Conservation (phyloP, 352 stramenopile genomes). For the Globisporangium yorkense region DNA sequence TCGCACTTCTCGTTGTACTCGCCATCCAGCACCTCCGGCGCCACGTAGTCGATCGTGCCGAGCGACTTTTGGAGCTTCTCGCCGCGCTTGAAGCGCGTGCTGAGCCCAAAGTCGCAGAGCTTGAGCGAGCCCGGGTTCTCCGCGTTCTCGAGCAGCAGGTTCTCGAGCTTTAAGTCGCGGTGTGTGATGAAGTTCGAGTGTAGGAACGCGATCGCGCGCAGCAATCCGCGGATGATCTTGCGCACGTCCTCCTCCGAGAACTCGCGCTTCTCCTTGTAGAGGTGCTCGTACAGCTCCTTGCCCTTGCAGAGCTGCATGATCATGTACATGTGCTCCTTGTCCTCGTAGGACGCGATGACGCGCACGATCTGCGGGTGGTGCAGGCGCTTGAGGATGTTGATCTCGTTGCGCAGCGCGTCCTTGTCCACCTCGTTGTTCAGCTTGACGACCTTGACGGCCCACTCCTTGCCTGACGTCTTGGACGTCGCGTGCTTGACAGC, state of each 20-base stretch:
- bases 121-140: slow-evolving; percentile 58
- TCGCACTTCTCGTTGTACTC: slow-evolving; percentile 83
- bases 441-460: slow-evolving; percentile 72
- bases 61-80: slow-evolving; percentile 72
- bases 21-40: slow-evolving; percentile 74
- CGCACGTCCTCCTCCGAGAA: slow-evolving; percentile 69
- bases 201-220: slow-evolving; percentile 61
- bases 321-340: slow-evolving; percentile 83
- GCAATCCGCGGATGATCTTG: slow-evolving; percentile 50
- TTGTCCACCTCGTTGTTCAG: slow-evolving; percentile 70
- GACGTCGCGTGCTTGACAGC: slow-evolving; percentile 60
- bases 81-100: slow-evolving; percentile 61
- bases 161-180: slow-evolving; percentile 80
- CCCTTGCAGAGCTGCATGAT: slow-evolving; percentile 83
- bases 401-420: slow-evolving; percentile 69
- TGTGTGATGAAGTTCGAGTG: slow-evolving; percentile 82
- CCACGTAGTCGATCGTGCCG: slow-evolving; percentile 81
- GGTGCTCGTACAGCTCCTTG: slow-evolving; percentile 71
- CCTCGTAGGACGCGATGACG: slow-evolving; percentile 72
- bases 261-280: slow-evolving; percentile 57
- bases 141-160: slow-evolving; percentile 70
- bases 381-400: slow-evolving; percentile 70
- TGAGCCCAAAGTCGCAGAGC: slow-evolving; percentile 80
- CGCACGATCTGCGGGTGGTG: slow-evolving; percentile 81
- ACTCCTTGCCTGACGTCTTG: slow-evolving; percentile 60